phyloP scores from a whole-genome alignment of 495 filamentous ascomycete genomes.

The Penicillium lagena region DNA sequence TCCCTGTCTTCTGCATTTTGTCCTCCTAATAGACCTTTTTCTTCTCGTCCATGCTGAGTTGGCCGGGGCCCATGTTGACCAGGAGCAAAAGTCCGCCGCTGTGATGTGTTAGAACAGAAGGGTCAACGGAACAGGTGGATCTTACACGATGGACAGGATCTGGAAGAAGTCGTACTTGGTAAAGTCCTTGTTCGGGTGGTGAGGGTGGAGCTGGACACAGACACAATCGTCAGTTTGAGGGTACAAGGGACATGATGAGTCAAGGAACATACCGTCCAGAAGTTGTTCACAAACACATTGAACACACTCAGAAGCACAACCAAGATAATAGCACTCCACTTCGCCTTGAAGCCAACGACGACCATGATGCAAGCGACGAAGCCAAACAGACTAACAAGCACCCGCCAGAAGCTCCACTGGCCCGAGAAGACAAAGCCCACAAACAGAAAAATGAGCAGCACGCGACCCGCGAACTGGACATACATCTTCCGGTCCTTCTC shows the following conservation, averaged over 20 bases:
- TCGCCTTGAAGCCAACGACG: conserved; percentile 98
- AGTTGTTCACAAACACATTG: conserved; percentile 97
- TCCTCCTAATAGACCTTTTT: conserved; percentile 92
- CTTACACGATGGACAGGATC: conserved; percentile 95
- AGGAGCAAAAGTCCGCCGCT: conserved; percentile 88
- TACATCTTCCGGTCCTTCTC: conserved; percentile 99
- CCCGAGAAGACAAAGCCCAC: conserved; percentile 94
- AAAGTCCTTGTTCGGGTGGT: conserved; percentile 99
- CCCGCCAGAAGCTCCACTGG: conserved; percentile 79
- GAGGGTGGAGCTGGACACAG: conserved; percentile 73
- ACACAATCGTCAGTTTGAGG: no score
- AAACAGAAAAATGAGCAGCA: conserved; percentile 96
- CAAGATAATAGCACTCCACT: conserved; percentile 91
- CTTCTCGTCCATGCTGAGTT: conserved; percentile 98
- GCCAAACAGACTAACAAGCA: conserved; percentile 76
- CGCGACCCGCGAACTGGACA: conserved; percentile 92
- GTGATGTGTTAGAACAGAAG: conserved; percentile 10
- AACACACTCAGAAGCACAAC: conserved; percentile 94
- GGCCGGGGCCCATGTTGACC: conserved; percentile 96
- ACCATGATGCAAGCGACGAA: conserved; percentile 96
- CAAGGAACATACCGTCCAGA: conserved; percentile 86
- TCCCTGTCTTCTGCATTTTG: not conserved
- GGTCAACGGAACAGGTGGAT: conserved; percentile 2
- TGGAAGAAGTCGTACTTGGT: conserved; percentile 99
- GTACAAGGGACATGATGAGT: not conserved